Evolutionary conservation across 805 yeast genomes (phyloP).

Genomic region (Wickerhamiella vanderwaltii): DNA sequence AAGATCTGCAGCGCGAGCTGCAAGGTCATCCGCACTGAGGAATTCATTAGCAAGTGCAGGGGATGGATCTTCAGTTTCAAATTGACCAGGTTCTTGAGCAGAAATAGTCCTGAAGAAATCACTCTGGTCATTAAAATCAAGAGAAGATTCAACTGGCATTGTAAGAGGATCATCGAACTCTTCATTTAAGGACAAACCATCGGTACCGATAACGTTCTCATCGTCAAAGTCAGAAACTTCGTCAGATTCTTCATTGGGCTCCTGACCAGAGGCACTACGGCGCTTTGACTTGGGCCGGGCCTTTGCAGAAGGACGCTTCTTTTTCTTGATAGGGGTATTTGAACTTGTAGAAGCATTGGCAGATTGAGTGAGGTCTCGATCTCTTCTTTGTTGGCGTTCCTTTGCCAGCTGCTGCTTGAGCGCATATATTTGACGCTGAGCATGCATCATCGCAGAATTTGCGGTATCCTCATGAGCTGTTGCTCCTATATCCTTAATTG

Average conservation of each 20-base stretch:
- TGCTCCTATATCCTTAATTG: constrained; percentile 6
- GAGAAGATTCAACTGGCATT: not conserved
- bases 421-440: constrained; percentile 1
- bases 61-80: not conserved
- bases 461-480: constrained; percentile 5
- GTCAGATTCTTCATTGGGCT: not conserved
- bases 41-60: not conserved
- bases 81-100: not conserved
- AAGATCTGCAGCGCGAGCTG: constrained; percentile 14
- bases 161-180: constrained; percentile 21
- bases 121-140: not conserved
- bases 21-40: constrained; percentile 12
- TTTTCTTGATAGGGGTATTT: not conserved
- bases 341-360: not conserved
- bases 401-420: constrained; percentile 6
- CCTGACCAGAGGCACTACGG: not conserved
- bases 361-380: no score
- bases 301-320: not conserved
- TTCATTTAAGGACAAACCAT: constrained; percentile 20
- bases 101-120: not conserved
- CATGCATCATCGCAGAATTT: constrained; percentile 1
- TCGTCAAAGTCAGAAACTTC: constrained; percentile 8
- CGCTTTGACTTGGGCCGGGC: not conserved
- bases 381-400: not conserved
- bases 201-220: not conserved